These are phyloP conservation scores for Cryptosporidium sp. DNA, from an alignment of 169 alveolate genomes.

Conservation along the genomic window DNA sequence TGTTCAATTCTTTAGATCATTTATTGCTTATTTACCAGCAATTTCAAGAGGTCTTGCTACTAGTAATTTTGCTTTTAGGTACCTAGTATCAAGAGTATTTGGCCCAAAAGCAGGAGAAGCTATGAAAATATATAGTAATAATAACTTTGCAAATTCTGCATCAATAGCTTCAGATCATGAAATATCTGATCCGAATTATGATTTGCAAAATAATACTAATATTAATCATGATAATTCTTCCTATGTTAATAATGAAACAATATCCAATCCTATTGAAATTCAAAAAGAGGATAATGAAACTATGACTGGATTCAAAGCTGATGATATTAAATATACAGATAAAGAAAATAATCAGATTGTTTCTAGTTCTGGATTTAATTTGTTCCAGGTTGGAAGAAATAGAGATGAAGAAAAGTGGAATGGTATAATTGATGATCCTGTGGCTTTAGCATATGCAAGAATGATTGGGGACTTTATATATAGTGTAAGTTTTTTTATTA, in stretches of 20 bases:
- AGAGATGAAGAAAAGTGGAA: constrained; percentile 66
- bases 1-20: constrained; percentile 68
- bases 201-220: neutral
- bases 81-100: constrained; percentile 56
- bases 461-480: constrained; percentile 60
- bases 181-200: neutral
- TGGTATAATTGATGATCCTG: constrained; percentile 51
- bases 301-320: neutral
- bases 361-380: constrained; percentile 63
- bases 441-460: constrained; percentile 67
- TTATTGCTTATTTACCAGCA: constrained; percentile 57
- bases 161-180: neutral
- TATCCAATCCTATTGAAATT: neutral
- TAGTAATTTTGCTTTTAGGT: constrained; percentile 52
- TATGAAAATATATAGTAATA: constrained; percentile 44
- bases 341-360: constrained; percentile 23
- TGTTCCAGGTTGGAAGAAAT: constrained; percentile 48
- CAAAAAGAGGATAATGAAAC: neutral
- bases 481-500: constrained; percentile 49
- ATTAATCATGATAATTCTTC: neutral
- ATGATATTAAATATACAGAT: neutral
- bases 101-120: constrained; percentile 74
- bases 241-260: neutral
- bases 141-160: neutral
- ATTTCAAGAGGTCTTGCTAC: constrained; percentile 62